Evolutionary conservation across 495 filamentous ascomycete species (phyloP).

Genomic region (Ascobolus immersus): DNA sequence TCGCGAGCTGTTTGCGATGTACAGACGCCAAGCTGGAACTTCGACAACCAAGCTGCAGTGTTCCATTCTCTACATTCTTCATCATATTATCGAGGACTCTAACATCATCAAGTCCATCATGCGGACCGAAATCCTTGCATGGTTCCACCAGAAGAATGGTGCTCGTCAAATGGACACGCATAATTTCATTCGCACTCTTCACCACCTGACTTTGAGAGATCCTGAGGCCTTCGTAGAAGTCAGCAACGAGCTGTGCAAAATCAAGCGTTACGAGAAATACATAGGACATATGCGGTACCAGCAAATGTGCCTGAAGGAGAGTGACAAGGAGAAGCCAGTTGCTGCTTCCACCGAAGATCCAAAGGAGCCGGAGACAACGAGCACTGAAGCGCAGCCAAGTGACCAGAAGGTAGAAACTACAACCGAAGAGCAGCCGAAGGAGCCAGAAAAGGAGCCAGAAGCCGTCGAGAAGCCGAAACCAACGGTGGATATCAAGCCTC

Average conservation of each 20-base stretch:
- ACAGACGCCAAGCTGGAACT: conserved; percentile 61
- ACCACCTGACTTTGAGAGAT: conserved; percentile 56
- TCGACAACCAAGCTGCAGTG: conserved; percentile 52
- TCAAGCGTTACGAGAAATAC: conserved; percentile 32
- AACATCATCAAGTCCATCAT: conserved; percentile 76
- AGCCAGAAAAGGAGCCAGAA: conserved; percentile 27
- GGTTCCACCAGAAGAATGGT: conserved; percentile 31
- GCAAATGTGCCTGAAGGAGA: conserved; percentile 33
- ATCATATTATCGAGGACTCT: conserved; percentile 87
- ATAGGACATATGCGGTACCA: conserved; percentile 15
- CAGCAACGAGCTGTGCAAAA: conserved; percentile 60
- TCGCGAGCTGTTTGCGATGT: conserved; percentile 75
- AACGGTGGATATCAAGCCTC: conserved; percentile 44
- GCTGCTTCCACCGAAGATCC: conserved; percentile 16
- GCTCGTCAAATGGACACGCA: conserved; percentile 41
- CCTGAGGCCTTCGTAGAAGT: conserved; percentile 77
- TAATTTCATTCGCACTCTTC: conserved; percentile 47
- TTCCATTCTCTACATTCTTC: conserved; percentile 61
- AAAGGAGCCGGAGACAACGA: conserved; percentile 3
- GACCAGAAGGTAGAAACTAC: too few species aligned
- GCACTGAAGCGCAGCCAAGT: conserved; percentile 5
- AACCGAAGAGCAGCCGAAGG: conserved; percentile 18
- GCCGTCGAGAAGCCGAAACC: conserved; percentile 34
- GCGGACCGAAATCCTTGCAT: conserved; percentile 61
- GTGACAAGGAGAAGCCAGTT: conserved; percentile 13